These are phyloP conservation scores for Ceratobasidium sp. DNA, from an alignment of 1,284 basidiomycete genomes.

Conservation along the genomic window DNA sequence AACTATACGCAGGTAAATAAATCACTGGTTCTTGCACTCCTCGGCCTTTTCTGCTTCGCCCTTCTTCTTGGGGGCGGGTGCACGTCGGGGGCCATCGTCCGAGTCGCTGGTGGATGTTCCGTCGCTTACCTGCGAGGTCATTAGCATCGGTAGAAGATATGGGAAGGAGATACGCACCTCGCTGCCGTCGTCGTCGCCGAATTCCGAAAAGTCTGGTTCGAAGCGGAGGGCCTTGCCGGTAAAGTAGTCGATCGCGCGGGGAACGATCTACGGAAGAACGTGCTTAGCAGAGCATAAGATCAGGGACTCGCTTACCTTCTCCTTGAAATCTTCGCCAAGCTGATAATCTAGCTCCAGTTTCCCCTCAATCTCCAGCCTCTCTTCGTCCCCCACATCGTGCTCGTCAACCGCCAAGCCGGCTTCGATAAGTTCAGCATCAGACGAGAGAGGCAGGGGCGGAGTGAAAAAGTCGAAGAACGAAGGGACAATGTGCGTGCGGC, in stretches of 20 bases:
- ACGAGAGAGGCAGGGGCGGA: slow-evolving; percentile 80
- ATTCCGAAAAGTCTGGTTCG: slow-evolving; percentile 77
- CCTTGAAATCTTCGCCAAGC: slow-evolving; percentile 98
- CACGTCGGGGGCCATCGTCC: slow-evolving; percentile 13
- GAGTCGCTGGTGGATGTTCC: slow-evolving; percentile 17
- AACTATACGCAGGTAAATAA: too few relatives aligned
- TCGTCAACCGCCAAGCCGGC: slow-evolving; percentile 58
- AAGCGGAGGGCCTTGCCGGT: slow-evolving; percentile 95
- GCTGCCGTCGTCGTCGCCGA: slow-evolving; percentile 52
- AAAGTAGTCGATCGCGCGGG: slow-evolving; percentile 94
- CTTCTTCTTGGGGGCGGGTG: slow-evolving; percentile 35
- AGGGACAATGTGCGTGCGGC: slow-evolving; percentile 85
- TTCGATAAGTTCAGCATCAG: slow-evolving; percentile 53
- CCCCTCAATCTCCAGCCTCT: slow-evolving; percentile 87
- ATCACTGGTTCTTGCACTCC: slow-evolving; percentile 35
- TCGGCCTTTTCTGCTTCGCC: slow-evolving; percentile 32
- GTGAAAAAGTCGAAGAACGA: slow-evolving; percentile 99
- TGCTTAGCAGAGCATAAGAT: neutral
- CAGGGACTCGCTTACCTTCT: slow-evolving; percentile 65
- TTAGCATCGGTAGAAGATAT: neutral
- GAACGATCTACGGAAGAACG: slow-evolving; percentile 95
- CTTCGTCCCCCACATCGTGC: slow-evolving; percentile 82
- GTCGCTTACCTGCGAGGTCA: neutral
- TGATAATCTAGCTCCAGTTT: slow-evolving; percentile 97
- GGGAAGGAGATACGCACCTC: slow-evolving; percentile 42